phyloP scores from a whole-genome alignment of 352 stramenopile species.

The Peronospora destructor region DNA sequence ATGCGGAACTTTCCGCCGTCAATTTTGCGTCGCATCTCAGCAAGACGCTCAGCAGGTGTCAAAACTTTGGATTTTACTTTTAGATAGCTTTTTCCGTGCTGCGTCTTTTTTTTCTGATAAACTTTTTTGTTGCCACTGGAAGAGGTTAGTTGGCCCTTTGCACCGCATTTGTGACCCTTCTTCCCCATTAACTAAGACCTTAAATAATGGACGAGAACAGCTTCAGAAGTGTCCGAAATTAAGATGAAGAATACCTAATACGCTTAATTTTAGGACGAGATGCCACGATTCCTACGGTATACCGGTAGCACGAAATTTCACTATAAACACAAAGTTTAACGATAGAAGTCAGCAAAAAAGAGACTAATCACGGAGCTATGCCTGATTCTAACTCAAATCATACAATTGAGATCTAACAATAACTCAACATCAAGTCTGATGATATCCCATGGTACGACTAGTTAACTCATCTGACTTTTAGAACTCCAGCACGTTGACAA shows the following conservation, averaged over 20 bases:
- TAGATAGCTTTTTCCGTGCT: conserved; percentile 16
- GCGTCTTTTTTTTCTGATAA: conserved; percentile 16
- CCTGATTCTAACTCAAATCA: too few species aligned
- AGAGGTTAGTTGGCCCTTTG: conserved; percentile 20
- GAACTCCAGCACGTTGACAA: too few species aligned
- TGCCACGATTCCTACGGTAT: too few species aligned
- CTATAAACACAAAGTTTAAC: too few species aligned
- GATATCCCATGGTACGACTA: too few species aligned
- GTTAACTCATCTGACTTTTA: too few species aligned
- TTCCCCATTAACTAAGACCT: conserved; percentile 18
- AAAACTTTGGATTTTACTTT: conserved; percentile 21
- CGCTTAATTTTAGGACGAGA: too few species aligned
- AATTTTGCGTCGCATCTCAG: conserved; percentile 84
- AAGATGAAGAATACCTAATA: background rate
- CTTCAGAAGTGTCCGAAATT: background rate
- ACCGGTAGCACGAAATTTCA: too few species aligned
- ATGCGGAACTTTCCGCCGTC: conserved; percentile 94
- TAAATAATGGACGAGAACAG: background rate
- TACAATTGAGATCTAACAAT: too few species aligned
- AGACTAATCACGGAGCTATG: too few species aligned
- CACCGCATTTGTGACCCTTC: conserved; percentile 14
- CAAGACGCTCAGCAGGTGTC: conserved; percentile 35
- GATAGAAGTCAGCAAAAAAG: too few species aligned
- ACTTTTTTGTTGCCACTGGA: conserved; percentile 21
- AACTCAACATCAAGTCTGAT: too few species aligned